These are phyloP conservation scores for Arthrinium phaeospermum DNA, from an alignment of 2,329 filamentous ascomycete species.

Conservation along the genomic window DNA sequence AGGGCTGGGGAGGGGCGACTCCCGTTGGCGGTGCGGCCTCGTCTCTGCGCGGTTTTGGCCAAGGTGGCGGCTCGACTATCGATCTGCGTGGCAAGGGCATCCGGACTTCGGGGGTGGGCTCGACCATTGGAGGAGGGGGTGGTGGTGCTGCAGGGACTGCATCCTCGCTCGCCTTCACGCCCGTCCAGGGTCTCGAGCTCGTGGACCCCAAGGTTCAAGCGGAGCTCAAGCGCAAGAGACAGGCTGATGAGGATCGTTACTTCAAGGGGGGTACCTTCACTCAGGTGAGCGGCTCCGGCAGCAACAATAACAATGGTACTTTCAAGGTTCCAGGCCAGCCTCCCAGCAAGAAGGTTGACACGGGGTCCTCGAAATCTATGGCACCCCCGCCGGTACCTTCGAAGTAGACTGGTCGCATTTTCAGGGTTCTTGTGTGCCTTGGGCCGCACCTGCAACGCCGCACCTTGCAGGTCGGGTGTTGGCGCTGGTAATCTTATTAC, in stretches of 20 bases:
- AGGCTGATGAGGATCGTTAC: constrained; percentile 93
- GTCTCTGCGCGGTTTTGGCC: constrained; percentile 79
- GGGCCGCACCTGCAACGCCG: not conserved
- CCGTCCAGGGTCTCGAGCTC: constrained; percentile 91
- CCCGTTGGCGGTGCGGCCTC: constrained; percentile 73
- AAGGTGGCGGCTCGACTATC: constrained; percentile 65
- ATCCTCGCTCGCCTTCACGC: constrained; percentile 90
- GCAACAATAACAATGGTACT: constrained; percentile 44
- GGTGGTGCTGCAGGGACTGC: constrained; percentile 74
- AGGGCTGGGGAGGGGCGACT: constrained; percentile 85
- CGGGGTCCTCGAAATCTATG: constrained; percentile 60
- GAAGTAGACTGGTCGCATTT: constrained; percentile 28
- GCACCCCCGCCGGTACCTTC: constrained; percentile 35
- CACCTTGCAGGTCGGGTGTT: not conserved
- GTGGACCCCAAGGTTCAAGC: constrained; percentile 92
- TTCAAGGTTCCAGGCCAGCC: constrained; percentile 87
- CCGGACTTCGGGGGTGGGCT: constrained; percentile 81
- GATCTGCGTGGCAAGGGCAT: constrained; percentile 80
- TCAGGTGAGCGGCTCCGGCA: constrained; percentile 62
- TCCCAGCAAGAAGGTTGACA: constrained; percentile 74
- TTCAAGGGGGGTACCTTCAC: constrained; percentile 98
- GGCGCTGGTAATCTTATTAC: not conserved
- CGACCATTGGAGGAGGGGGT: constrained; percentile 58
- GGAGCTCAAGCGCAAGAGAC: constrained; percentile 86
- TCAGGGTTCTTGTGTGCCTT: not conserved